phyloP scores from a whole-genome alignment of 768 basidiomycete genomes.

The Pleurotus pulmonarius region DNA sequence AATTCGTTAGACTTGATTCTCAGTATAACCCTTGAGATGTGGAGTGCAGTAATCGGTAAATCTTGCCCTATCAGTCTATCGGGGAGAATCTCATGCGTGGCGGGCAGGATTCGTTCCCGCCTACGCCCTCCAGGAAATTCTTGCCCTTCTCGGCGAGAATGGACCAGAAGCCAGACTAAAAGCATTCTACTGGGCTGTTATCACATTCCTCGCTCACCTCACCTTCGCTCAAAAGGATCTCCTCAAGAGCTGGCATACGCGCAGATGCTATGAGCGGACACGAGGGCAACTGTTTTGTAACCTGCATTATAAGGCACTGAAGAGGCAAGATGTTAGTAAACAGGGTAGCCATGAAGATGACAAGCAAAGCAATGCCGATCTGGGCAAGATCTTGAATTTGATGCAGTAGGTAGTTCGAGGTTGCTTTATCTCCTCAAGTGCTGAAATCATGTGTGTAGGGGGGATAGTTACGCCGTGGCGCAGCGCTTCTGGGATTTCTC shows the following conservation, averaged over 20 bases:
- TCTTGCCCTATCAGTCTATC: conserved; percentile 1
- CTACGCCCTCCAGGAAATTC: conserved; percentile 60
- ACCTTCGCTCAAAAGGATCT: conserved; percentile 68
- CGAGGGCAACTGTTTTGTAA: conserved; percentile 69
- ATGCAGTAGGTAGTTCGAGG: conserved; percentile 55
- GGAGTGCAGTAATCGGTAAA: conserved; percentile 52
- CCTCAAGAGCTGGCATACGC: conserved; percentile 61
- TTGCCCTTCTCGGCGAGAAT: conserved; percentile 43
- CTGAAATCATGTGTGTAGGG: conserved; percentile 33
- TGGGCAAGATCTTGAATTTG: conserved; percentile 71
- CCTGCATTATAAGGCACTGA: conserved; percentile 66
- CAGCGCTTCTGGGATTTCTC: conserved; percentile 75
- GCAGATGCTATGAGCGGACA: conserved; percentile 69
- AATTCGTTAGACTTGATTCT: conserved; percentile 69
- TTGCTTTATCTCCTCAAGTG: conserved; percentile 1
- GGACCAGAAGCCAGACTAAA: conserved; percentile 34
- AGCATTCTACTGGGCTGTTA: conserved; percentile 57
- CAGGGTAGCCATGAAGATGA: conserved; percentile 34
- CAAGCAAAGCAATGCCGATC: conserved; percentile 43
- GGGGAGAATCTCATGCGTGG: background rate
- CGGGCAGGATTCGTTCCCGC: conserved; percentile 58
- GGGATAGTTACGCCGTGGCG: conserved; percentile 66
- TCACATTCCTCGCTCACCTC: conserved; percentile 58
- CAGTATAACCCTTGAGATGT: conserved; percentile 53
- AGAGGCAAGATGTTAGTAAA: conserved; percentile 53